phyloP scores from a whole-genome alignment of 1,284 basidiomycete species.

The Phenoliferia sp. region DNA sequence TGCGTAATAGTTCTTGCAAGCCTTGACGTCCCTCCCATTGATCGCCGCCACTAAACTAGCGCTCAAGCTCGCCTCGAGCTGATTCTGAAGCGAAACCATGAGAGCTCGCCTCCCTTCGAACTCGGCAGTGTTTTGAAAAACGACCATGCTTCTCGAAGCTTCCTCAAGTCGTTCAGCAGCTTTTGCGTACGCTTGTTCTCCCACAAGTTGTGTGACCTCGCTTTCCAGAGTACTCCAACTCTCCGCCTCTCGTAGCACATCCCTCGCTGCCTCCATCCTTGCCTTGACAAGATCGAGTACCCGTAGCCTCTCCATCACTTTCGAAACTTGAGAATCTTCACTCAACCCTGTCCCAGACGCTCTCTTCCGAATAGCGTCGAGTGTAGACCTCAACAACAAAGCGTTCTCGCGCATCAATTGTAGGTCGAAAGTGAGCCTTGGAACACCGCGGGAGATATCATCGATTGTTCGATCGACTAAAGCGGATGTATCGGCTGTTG shows the following conservation, averaged over 20 bases:
- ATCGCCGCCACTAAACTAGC: conserved; percentile 78
- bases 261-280: conserved; percentile 77
- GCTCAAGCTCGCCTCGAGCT: conserved; percentile 81
- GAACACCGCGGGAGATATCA: conserved; percentile 80
- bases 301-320: conserved; percentile 63
- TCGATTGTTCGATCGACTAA: conserved; percentile 80
- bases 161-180: conserved; percentile 83
- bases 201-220: conserved; percentile 75
- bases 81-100: conserved; percentile 85
- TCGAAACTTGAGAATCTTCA: conserved; percentile 47
- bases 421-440: conserved; percentile 82
- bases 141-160: conserved; percentile 75
- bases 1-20: conserved; percentile 69
- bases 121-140: conserved; percentile 80
- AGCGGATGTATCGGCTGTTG: conserved; percentile 77
- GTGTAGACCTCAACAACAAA: conserved; percentile 57
- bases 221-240: conserved; percentile 89
- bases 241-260: conserved; percentile 83
- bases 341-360: conserved; percentile 37
- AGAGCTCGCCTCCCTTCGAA: conserved; percentile 76
- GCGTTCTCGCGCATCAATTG: conserved; percentile 92
- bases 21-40: conserved; percentile 62
- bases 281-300: conserved; percentile 74
- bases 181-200: conserved; percentile 64
- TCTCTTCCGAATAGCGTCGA: conserved; percentile 36